Evolutionary conservation across 352 stramenopile species (phyloP), one percentile per base, ranked within the genome.

Genomic region (Globisporangium recalcitrans): DNA sequence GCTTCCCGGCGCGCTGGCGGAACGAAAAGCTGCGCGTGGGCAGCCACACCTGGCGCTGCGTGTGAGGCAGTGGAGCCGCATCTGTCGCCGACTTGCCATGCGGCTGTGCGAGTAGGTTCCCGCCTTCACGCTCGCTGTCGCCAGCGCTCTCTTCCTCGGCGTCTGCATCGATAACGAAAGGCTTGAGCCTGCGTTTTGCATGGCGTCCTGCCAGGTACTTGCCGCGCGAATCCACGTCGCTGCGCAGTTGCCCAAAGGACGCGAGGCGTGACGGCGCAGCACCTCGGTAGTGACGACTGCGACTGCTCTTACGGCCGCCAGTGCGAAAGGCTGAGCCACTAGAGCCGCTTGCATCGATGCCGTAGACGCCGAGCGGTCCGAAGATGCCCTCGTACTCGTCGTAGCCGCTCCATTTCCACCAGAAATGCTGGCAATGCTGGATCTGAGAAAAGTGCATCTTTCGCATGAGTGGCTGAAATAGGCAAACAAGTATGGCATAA

Each of bases 1-100:
- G 61, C 66, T 91, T 92, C 1, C 83, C 82, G 46, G 77, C 76
- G 22, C 85, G 73, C 56, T 91, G 82, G 26, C 81, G 79, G 47
- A 94, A 94, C 21, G 78, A 64, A 38, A 94, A 94, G 48, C 78
- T 77, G n/a, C 79, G 80, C 10, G 81, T 73, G 27, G 82, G 82
- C 13, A 92, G 66, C 80, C 82, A 91, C 36, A 91, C 75, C 40
- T 88, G 79, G 48, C 70, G 70, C 27, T 10, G 62, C 53, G 11
- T 22, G 26, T 58, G 42, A 54, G 49, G n/a, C 4, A 21, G 27
- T 14, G 29, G 16, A 19, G 1, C 9, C 1, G n/a, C 26, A 44
- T 38, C n/a, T 1, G 10, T 3, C 7, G 47, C 3, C 14, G n/a
- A 26, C 22, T 44, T 27, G n/a, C 14, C 51, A 57, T 29, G 38